Percentiles rank a stretch among this genome's conserved stretches.
phyloP scores from a whole-genome alignment of 2,329 filamentous ascomycete genomes.

The Talaromyces albobiverticillius region DNA sequence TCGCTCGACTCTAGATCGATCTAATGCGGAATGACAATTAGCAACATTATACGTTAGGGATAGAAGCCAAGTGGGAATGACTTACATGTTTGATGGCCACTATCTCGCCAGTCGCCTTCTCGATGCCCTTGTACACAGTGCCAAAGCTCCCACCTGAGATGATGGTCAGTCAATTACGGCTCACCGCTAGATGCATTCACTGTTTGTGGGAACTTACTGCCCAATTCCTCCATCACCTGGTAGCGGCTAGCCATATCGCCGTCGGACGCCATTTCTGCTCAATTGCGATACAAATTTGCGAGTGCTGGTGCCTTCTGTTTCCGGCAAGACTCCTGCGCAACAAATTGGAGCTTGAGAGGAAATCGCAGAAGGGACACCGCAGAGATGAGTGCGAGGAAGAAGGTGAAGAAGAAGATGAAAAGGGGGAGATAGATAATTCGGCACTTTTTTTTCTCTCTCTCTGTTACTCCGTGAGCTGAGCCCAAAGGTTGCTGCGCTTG shows the following conservation, averaged over 20 bases:
- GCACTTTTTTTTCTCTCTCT: slow-evolving; percentile 1
- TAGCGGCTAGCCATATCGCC: slow-evolving; percentile 72
- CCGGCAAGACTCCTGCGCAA: slow-evolving; percentile 8
- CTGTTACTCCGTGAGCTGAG: slow-evolving; percentile 2
- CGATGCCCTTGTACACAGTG: slow-evolving; percentile 93
- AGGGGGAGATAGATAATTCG: no score
- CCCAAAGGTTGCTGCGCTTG: not conserved
- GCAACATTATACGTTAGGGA: slow-evolving; percentile 8
- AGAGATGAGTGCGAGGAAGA: not conserved
- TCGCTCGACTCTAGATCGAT: slow-evolving; percentile 98
- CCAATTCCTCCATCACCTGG: slow-evolving; percentile 92
- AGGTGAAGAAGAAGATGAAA: slow-evolving; percentile 5
- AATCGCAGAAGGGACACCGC: not conserved
- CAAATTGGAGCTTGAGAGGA: slow-evolving; percentile 10
- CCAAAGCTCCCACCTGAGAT: slow-evolving; percentile 87
- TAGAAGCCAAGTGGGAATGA: slow-evolving; percentile 16
- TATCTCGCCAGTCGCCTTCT: slow-evolving; percentile 82
- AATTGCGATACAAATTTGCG: slow-evolving; percentile 1
- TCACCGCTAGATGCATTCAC: not conserved
- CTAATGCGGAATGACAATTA: slow-evolving; percentile 45
- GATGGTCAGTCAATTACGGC: slow-evolving; percentile 14
- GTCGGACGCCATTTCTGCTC: slow-evolving; percentile 38
- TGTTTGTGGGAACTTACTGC: slow-evolving; percentile 56
- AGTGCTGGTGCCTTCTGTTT: not conserved
- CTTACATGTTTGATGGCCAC: slow-evolving; percentile 95